phyloP scores from a whole-genome alignment of 768 basidiomycete species.

The Collybia sp. region DNA sequence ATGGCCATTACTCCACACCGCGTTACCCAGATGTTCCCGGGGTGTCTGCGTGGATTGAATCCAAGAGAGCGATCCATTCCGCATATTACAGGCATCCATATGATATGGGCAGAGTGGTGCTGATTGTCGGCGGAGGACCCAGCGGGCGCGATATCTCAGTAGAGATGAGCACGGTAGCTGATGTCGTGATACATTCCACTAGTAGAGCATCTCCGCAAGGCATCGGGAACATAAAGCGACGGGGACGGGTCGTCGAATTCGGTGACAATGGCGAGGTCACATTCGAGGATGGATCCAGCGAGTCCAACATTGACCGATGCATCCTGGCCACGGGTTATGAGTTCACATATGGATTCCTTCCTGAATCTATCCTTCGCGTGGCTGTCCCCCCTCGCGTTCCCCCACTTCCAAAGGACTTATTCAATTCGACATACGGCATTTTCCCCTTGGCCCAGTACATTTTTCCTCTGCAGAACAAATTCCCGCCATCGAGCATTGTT shows the following conservation, averaged over 20 bases:
- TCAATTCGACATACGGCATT: conserved; percentile 62
- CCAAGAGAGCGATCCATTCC: conserved; percentile 56
- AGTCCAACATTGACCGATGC: conserved; percentile 52
- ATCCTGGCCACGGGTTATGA: conserved; percentile 80
- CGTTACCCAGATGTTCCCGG: conserved; percentile 60
- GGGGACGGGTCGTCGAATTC: conserved; percentile 39
- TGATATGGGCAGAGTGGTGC: conserved; percentile 35
- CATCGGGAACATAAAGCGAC: conserved; percentile 28
- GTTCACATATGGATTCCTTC: conserved; percentile 59
- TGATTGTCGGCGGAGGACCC: conserved; percentile 52
- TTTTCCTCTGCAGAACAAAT: conserved; percentile 51
- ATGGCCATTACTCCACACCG: conserved; percentile 70
- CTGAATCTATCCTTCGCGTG: conserved; percentile 20
- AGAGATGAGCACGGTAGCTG: conserved; percentile 45
- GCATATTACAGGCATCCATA: conserved; percentile 60
- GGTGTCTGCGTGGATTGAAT: conserved; percentile 49
- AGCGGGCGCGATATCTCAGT: conserved; percentile 65
- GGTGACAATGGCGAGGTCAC: conserved; percentile 36
- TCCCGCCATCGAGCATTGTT: conserved; percentile 47
- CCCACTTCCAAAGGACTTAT: conserved; percentile 44
- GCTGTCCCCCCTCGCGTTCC: conserved; percentile 39
- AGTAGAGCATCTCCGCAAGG: conserved; percentile 28
- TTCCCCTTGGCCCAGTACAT: conserved; percentile 71
- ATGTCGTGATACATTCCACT: conserved; percentile 53
- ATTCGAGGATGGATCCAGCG: conserved; percentile 56